Base-by-base conservation (phyloP, 2,329 filamentous ascomycete species). In the Phialemoniopsis sp. region DNA sequence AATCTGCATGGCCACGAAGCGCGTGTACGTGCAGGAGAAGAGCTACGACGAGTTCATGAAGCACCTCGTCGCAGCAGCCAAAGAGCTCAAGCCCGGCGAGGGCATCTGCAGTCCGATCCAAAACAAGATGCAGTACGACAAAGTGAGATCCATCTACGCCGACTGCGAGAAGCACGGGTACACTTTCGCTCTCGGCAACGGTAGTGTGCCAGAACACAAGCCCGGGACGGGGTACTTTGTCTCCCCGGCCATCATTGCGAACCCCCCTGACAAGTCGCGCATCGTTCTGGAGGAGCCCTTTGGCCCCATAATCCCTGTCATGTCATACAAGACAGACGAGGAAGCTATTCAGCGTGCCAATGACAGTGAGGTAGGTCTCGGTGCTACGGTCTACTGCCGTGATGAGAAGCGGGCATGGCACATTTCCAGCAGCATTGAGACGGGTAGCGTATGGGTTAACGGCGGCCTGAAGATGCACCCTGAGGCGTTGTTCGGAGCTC, bases 111-210 rank as follows among this genome's bases (percentile, higher is more conserved):
- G 76, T 1, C 78, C 78, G 0, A 57, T 81, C 2, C 76, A 80
- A 47, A 81, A 81, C 55, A 54, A 63, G 39, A 76, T 78, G 72
- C 78, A 81, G 51, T 80, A 66, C 52, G 66, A 72, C 12, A 68
- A 68, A 26, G 72, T 76, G 32, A 70, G 73, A 42, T 56, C 65
- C 3, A 67, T 78, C 37, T 73, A 76, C 44, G 54, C 55, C 4
- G 63, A 75, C 29, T 67, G 71, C 37, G 59, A 68, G 15, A 60
- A 69, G 15, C 59, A 72, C 15, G 68, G 67, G 1, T 67, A 68
- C 48, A 68, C 64, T 14, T 57, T 70, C 14, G 69, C 64, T 0
- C 44, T 67, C 14, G 70, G 67, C 13, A 69, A 70, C 37, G 53
- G 56, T 13, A 52, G 61, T 32, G 44, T 45, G 8, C n/a, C n/a